Evolutionary conservation across 441 rosid genomes (phyloP).

Genomic region (Syzygium malaccense): DNA sequence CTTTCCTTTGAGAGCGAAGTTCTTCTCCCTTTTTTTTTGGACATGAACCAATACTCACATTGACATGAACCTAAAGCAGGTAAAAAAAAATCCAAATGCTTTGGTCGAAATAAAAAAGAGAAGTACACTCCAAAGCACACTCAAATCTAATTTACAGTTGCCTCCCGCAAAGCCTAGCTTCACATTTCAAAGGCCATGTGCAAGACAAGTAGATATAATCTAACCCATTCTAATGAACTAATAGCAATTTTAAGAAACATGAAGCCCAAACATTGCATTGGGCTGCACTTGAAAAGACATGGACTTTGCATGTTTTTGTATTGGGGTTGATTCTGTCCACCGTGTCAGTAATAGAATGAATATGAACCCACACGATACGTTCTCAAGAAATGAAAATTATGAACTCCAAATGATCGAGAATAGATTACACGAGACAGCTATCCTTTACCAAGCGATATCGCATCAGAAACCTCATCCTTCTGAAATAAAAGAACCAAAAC

Average conservation of each 20-base stretch:
- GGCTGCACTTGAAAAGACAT: not conserved
- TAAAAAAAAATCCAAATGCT: not conserved
- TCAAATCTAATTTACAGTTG: not conserved
- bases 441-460: not conserved
- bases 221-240: not conserved
- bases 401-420: not conserved
- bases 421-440: not conserved
- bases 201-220: not conserved
- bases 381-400: not conserved
- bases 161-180: not conserved
- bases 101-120: not conserved
- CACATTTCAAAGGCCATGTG: not conserved
- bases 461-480: not conserved
- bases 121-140: not conserved
- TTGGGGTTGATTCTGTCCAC: not conserved
- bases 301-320: not conserved
- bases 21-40: not conserved
- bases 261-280: not conserved
- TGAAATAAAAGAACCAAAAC: not conserved
- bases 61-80: not conserved
- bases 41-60: not conserved
- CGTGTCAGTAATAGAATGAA: not conserved
- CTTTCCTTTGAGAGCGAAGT: not conserved
- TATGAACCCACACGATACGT: not conserved
- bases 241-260: not conserved